Evolutionary conservation across 2,329 filamentous ascomycete species (phyloP).

Genomic region (Pseudopithomyces maydicus): DNA sequence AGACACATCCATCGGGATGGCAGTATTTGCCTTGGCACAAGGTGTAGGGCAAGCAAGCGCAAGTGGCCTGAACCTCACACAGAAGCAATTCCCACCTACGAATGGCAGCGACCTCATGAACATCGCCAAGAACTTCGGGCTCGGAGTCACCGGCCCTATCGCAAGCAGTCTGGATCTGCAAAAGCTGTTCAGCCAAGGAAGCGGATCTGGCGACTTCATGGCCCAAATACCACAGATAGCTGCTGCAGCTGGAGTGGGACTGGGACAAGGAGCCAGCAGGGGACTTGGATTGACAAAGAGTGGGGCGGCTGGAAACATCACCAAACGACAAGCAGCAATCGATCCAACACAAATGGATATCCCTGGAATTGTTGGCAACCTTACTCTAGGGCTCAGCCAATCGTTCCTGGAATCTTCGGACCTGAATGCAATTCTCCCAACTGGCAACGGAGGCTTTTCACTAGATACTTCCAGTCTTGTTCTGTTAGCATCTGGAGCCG

Average conservation of each 20-base stretch:
- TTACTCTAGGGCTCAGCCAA: conserved; percentile 32
- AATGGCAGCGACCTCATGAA: conserved; percentile 22
- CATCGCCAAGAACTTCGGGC: conserved; percentile 33
- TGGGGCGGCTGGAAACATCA: not conserved
- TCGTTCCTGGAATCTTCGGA: conserved; percentile 28
- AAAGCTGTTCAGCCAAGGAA: conserved; percentile 18
- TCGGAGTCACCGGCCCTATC: conserved; percentile 31
- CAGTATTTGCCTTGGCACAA: conserved; percentile 31
- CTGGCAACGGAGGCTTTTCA: conserved; percentile 5
- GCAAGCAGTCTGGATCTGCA: conserved; percentile 26
- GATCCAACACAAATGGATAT: conserved; percentile 20
- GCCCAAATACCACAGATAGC: conserved; percentile 31
- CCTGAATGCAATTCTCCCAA: conserved; percentile 15
- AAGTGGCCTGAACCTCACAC: conserved; percentile 29
- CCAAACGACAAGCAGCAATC: conserved; percentile 16
- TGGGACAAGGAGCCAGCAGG: conserved; percentile 32
- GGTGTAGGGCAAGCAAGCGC: conserved; percentile 35
- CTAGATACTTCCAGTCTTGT: conserved; percentile 20
- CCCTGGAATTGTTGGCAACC: conserved; percentile 21
- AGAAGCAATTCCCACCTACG: conserved; percentile 20
- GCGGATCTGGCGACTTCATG: conserved; percentile 12
- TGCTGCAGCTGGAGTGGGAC: conserved; percentile 29
- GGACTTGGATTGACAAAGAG: conserved; percentile 23
- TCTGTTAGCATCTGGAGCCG: conserved; percentile 31
- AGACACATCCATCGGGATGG: conserved; percentile 19